Base-by-base conservation (phyloP, 2,329 filamentous ascomycete genomes). In the Cordyceps cateniannulata region DNA sequence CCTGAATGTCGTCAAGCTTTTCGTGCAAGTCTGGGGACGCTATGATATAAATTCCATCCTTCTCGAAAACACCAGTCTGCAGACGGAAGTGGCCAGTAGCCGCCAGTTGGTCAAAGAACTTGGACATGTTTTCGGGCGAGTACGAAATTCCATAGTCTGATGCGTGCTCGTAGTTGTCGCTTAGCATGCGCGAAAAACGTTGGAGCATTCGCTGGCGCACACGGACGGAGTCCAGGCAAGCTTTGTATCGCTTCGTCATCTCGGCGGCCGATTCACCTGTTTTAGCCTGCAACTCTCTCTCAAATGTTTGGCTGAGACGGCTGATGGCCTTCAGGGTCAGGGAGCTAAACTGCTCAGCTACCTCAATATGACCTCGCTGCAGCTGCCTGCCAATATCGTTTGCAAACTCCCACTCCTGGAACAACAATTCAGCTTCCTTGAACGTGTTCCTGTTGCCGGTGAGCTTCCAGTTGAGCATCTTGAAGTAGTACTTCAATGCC, bases 401-500 rank as follows among this genome's bases (percentile, higher is more conserved):
- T 58, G 90, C 96, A 69, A 98, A 98, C 61, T 92, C 91, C 95
- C 95, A 99, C 75, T 99, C 95, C 69, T 96, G 92, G 71, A 97
- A 96, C 52, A 99, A 78, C 65, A 99, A 89, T 78, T 99, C 95
- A 7, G 95, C 95, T 73, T 99, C 95, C 71, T 98, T 98, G 82
- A 99, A 99, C 0, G 93, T 97, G 76, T 98, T 99, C 73, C 97
- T 98, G 79, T 98, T 98, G 60, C 92, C 91, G 67, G 90, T 93
- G 58, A 99, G 79, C 74, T 98, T 98, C 91, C 93, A 98, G 71
- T 98, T 97, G 49, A 99, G 80, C 84, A 99, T 93, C 73, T 93
- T 95, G 81, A 99, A 99, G 75, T 99, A 99, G 73, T 96, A 98
- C 72, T 93, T 96, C 67, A 99, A 79, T 0, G 93, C 93, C 69